Conservation (phyloP, 768 basidiomycete genomes). For the Suillus subalutaceus region DNA sequence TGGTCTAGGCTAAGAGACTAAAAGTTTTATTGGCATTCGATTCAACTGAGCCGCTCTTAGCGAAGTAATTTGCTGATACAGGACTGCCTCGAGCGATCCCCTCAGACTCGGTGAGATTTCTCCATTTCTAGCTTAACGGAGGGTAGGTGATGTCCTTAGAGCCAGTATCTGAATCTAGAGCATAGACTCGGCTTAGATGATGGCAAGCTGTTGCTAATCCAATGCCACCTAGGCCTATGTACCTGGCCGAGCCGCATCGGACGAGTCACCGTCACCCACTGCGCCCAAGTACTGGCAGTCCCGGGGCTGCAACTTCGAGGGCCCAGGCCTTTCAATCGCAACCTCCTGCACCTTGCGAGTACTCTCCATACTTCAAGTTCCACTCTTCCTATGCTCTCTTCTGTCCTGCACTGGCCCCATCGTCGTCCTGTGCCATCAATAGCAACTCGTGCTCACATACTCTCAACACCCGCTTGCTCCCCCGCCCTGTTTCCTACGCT, state of each 20-base stretch:
- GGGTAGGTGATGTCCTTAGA: not conserved
- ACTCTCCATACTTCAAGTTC: not conserved
- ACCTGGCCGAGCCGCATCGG: not conserved
- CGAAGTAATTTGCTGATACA: not conserved
- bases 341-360: not conserved
- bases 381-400: not conserved
- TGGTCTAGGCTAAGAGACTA: not conserved
- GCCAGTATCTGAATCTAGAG: not conserved
- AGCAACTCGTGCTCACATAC: not conserved
- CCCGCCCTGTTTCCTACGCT: too few relatives aligned
- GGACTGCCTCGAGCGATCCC: not conserved
- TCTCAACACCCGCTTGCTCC: not conserved
- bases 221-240: not conserved
- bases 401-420: not conserved
- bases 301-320: too few relatives aligned
- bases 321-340: not conserved
- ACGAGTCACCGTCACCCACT: not conserved
- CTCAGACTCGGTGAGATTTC: not conserved
- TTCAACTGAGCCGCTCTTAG: not conserved
- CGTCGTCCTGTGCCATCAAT: not conserved
- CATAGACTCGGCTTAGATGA: not conserved
- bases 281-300: not conserved
- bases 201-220: not conserved
- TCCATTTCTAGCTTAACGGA: not conserved
- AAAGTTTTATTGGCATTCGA: not conserved